Base-by-base conservation (phyloP, 257 asterid species). In the Ophiorrhiza pumila region DNA sequence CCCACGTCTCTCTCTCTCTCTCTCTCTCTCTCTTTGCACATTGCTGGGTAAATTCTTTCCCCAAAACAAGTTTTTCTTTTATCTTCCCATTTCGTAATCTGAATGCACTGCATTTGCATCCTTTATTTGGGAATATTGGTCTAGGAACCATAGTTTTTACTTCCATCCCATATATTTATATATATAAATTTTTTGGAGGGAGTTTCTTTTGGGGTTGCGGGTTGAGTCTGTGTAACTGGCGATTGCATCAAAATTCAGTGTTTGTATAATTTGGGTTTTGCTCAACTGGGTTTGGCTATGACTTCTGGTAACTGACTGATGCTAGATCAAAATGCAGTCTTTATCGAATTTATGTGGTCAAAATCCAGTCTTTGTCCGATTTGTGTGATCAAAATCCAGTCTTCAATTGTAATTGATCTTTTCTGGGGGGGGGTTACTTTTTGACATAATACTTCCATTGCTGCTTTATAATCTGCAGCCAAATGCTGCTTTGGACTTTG, bases 101-200 rank as follows among this genome's bases (percentile, higher is more conserved):
- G 34, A 52, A 47, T 76, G 72, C 13, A 13, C 71, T 76, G 75
- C 83, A 83, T 82, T 79, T 74, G 72, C 74, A 27, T 61, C 65
- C 32, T 41, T 46, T 61, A 60, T 14, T 4, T 18, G n/a, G n/a
- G 14, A 49, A 13, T 18, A n/a, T 15, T 49, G 5, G n/a, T 49
- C 18, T 49, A 49, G n/a, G n/a, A 13, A 7, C 55, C 18, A 5
- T 57, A n/a, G n/a, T n/a, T n/a, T n/a, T n/a, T n/a, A n/a, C n/a
- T n/a, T n/a, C n/a, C n/a, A n/a, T n/a, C n/a, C n/a, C n/a, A n/a
- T n/a, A n/a, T n/a, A n/a, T n/a, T n/a, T n/a, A n/a, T n/a, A n/a
- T n/a, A n/a, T n/a, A n/a, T n/a, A n/a, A n/a, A n/a, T n/a, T n/a
- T n/a, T n/a, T n/a, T n/a, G n/a, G n/a, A n/a, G n/a, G n/a, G n/a